Percentiles rank a stretch among this genome's conserved stretches.
Conservation (phyloP, 116 monocot species). For the Dioscorea cayenensis region DNA sequence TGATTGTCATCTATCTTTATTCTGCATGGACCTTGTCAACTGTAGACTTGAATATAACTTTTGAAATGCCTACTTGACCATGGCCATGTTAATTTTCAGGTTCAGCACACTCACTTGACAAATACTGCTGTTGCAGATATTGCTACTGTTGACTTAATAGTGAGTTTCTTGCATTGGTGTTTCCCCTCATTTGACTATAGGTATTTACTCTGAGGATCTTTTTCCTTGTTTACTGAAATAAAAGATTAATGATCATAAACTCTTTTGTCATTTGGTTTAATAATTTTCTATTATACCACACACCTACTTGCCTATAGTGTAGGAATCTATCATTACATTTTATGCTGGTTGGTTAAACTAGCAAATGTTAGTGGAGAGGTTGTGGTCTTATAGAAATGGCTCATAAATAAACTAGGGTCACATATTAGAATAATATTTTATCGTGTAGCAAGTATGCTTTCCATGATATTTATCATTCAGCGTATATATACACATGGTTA, state of each 20-base stretch:
- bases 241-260: neutral
- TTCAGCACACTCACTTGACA: constrained; percentile 82
- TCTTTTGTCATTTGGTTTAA: neutral
- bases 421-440: too few relatives aligned
- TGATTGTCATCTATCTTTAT: neutral
- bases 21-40: neutral
- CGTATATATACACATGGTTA: too few relatives aligned
- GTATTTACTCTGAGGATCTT: constrained; percentile 21
- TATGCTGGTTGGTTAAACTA: too few relatives aligned
- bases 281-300: neutral
- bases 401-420: too few relatives aligned
- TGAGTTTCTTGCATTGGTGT: constrained; percentile 70
- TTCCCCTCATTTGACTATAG: constrained; percentile 98
- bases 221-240: neutral
- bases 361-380: too few relatives aligned
- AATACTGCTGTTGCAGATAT: constrained; percentile 88
- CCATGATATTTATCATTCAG: too few relatives aligned
- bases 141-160: constrained; percentile 76
- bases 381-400: too few relatives aligned
- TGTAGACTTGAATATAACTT: neutral
- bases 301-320: too few relatives aligned
- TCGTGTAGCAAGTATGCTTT: too few relatives aligned
- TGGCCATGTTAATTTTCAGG: constrained; percentile 48
- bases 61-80: neutral
- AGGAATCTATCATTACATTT: too few relatives aligned